Conservation (phyloP, 2,329 filamentous ascomycete species). For the Monilinia aucupariae region DNA sequence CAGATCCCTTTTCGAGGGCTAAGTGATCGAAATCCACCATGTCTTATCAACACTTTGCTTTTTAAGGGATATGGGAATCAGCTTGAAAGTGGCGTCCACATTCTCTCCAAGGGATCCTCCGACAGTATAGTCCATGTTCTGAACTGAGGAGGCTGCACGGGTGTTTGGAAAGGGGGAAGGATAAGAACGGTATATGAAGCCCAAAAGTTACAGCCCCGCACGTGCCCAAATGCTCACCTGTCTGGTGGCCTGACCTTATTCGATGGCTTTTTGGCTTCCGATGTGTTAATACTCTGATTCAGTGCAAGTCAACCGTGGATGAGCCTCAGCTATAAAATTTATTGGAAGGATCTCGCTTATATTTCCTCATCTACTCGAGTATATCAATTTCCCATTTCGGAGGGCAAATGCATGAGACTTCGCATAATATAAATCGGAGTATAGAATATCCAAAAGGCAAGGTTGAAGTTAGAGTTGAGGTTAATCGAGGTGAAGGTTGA, state of each 20-base stretch:
- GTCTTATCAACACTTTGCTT: not conserved
- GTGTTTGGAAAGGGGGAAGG: not conserved
- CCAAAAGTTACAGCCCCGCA: not conserved
- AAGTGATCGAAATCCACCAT: not conserved
- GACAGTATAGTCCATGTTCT: not conserved
- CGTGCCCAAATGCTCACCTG: not conserved
- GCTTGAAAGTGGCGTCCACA: not conserved
- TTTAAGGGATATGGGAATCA: not conserved
- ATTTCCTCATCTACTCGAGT: too few relatives aligned
- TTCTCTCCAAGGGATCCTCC: not conserved
- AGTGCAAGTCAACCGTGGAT: too few relatives aligned
- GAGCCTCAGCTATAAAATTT: too few relatives aligned
- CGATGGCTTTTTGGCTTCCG: not conserved
- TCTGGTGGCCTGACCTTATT: not conserved
- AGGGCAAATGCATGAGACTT: too few relatives aligned
- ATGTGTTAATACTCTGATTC: too few relatives aligned
- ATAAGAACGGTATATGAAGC: not conserved
- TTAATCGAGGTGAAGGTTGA: too few relatives aligned
- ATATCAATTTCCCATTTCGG: too few relatives aligned
- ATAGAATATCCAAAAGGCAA: too few relatives aligned
- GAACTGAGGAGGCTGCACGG: not conserved
- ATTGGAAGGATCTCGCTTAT: too few relatives aligned
- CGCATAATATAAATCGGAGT: too few relatives aligned
- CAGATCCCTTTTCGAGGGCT: not conserved
- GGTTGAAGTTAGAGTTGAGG: too few relatives aligned